phyloP scores from a whole-genome alignment of 495 filamentous ascomycete species.

The Penicillium arizonense region DNA sequence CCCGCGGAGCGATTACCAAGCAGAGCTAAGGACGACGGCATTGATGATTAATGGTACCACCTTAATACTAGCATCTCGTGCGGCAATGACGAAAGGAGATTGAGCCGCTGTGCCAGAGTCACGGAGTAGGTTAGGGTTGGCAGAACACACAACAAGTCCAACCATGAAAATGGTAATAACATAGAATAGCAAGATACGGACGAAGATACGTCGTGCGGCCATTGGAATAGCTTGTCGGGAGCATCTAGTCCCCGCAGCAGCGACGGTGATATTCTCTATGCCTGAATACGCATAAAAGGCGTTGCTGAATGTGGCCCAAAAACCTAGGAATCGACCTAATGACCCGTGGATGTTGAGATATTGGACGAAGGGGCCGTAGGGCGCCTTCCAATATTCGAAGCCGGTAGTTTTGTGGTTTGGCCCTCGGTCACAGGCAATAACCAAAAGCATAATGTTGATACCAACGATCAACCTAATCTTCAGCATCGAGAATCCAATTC shows the following conservation, averaged over 20 bases:
- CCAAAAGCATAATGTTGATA: slow-evolving; percentile 46
- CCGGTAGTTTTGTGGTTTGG: slow-evolving; percentile 19
- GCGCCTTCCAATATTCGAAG: slow-evolving; percentile 20
- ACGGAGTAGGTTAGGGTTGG: slow-evolving; percentile 44
- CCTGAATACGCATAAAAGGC: slow-evolving; percentile 58
- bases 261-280: slow-evolving; percentile 49
- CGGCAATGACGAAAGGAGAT: slow-evolving; percentile 56
- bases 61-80: slow-evolving; percentile 32
- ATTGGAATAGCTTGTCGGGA: slow-evolving; percentile 37
- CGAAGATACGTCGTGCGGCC: slow-evolving; percentile 38
- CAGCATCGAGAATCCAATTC: slow-evolving; percentile 45
- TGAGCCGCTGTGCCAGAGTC: slow-evolving; percentile 32
- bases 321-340: slow-evolving; percentile 41
- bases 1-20: slow-evolving; percentile 44
- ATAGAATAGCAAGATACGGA: slow-evolving; percentile 41
- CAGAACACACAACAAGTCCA: slow-evolving; percentile 46
- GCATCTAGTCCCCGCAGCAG: slow-evolving; percentile 41
- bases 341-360: slow-evolving; percentile 16
- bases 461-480: slow-evolving; percentile 48
- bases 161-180: slow-evolving; percentile 40
- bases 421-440: slow-evolving; percentile 37
- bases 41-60: slow-evolving; percentile 50
- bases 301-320: slow-evolving; percentile 54
- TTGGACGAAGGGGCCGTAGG: slow-evolving; percentile 23
- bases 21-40: slow-evolving; percentile 44